Percentiles rank a stretch among this genome's conserved stretches.
These are phyloP conservation scores for Colletotrichum sp. DNA, from an alignment of 2,329 filamentous ascomycete genomes.

Conservation along the genomic window DNA sequence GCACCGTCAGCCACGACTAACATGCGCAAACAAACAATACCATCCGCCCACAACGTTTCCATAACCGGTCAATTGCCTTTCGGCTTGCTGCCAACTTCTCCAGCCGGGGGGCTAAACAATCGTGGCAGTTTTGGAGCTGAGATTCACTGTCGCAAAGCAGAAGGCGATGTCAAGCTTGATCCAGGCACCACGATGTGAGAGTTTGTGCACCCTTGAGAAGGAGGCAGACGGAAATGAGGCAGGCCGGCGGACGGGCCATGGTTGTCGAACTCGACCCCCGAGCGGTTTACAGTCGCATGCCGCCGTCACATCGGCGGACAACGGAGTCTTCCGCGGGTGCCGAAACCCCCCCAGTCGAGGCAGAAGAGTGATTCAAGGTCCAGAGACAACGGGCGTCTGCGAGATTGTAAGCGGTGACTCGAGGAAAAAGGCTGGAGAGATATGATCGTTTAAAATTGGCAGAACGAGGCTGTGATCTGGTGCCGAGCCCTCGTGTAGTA, in stretches of 20 bases:
- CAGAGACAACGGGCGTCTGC: not conserved
- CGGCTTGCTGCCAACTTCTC: not conserved
- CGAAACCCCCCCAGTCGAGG: not conserved
- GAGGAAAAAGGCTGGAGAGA: not conserved
- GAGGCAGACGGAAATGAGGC: not conserved
- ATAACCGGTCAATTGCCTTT: not conserved
- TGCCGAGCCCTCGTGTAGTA: not conserved
- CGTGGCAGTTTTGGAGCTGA: not conserved
- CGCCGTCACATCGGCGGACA: not conserved
- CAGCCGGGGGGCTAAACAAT: not conserved
- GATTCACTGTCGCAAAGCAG: not conserved
- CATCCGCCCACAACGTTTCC: not conserved
- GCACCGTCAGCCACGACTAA: not conserved
- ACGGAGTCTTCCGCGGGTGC: not conserved
- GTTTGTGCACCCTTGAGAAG: not conserved
- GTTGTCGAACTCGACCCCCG: not conserved
- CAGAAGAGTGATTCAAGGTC: not conserved
- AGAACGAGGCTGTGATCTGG: not conserved
- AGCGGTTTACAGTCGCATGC: not conserved
- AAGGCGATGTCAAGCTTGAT: not conserved
- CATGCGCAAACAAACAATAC: not conserved
- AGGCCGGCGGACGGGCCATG: not conserved
- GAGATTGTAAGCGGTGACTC: not conserved
- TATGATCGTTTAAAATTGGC: not conserved
- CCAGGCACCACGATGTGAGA: not conserved